Percentiles rank a stretch among this genome's conserved stretches.
Evolutionary conservation across 352 stramenopile species (phyloP).

Genomic region (Phytopythium kandeliae): DNA sequence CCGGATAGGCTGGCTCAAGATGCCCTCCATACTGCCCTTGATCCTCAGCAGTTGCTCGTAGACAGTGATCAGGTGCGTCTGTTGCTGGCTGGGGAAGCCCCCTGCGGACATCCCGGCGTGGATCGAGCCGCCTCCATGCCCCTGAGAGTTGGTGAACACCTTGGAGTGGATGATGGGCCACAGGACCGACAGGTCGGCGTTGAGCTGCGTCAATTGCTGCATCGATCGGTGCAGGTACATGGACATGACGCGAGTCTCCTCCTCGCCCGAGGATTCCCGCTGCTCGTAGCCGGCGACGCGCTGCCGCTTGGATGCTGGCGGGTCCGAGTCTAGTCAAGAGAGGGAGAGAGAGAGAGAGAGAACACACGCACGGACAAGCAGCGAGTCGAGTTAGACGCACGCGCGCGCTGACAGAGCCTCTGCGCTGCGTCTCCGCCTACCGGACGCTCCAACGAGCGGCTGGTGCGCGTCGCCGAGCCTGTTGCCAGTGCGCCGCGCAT

Average conservation of each 20-base stretch:
- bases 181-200: conserved; percentile 7
- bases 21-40: conserved; percentile 9
- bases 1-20: not conserved
- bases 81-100: not conserved
- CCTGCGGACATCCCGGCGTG: not conserved
- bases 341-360: no score
- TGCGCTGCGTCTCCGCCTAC: not conserved
- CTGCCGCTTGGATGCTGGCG: not conserved
- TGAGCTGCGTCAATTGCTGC: conserved; percentile 9
- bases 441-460: not conserved
- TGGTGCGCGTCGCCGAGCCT: not conserved
- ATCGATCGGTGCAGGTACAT: conserved; percentile 11
- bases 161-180: conserved; percentile 10
- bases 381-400: not conserved
- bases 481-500: not conserved
- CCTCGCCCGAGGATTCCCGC: not conserved
- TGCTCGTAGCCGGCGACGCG: not conserved
- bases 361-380: not conserved
- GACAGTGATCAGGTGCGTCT: not conserved
- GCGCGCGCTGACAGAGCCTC: no score
- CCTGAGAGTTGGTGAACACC: not conserved
- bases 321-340: not conserved
- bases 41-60: conserved; percentile 12
- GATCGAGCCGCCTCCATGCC: not conserved
- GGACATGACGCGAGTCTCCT: conserved; percentile 8